Evolutionary conservation across 2,329 filamentous ascomycete species (phyloP).

Genomic region (Claviceps paspali): DNA sequence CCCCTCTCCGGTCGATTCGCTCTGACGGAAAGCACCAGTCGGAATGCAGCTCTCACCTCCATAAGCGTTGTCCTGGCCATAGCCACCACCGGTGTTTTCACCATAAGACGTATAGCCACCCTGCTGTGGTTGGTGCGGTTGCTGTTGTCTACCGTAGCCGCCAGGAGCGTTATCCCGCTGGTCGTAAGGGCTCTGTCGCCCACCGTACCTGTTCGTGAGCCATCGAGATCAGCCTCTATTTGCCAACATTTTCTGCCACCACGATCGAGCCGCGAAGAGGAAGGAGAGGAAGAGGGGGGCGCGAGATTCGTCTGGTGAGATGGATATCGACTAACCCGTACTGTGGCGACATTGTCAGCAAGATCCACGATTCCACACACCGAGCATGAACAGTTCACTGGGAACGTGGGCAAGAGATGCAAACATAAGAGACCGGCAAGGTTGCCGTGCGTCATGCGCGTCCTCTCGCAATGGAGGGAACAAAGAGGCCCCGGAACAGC

Average conservation of each 20-base stretch:
- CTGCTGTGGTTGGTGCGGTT: constrained; percentile 1
- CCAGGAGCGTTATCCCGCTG: constrained; percentile 28
- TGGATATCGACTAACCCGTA: constrained; percentile 34
- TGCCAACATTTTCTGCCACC: background rate
- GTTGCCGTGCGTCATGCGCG: background rate
- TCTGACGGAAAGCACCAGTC: background rate
- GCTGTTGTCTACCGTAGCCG: constrained; percentile 16
- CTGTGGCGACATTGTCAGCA: constrained; percentile 23
- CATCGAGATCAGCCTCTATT: background rate
- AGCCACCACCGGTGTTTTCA: constrained; percentile 10
- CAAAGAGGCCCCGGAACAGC: background rate
- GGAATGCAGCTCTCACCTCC: constrained; percentile 12
- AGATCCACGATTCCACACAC: too few species aligned
- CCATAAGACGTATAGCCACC: background rate
- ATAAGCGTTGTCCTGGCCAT: constrained; percentile 14
- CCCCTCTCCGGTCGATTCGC: too few species aligned
- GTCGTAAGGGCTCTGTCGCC: constrained; percentile 42
- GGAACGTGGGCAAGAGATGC: background rate
- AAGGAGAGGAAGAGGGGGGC: background rate
- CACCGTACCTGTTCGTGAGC: constrained; percentile 32
- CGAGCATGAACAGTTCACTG: too few species aligned
- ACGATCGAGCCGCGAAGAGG: background rate
- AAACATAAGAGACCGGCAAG: background rate
- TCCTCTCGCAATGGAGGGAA: background rate
- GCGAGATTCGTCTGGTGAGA: background rate